These are phyloP conservation scores for Debaryomyces prosopidis DNA, from an alignment of 805 yeast species.

Conservation along the genomic window DNA sequence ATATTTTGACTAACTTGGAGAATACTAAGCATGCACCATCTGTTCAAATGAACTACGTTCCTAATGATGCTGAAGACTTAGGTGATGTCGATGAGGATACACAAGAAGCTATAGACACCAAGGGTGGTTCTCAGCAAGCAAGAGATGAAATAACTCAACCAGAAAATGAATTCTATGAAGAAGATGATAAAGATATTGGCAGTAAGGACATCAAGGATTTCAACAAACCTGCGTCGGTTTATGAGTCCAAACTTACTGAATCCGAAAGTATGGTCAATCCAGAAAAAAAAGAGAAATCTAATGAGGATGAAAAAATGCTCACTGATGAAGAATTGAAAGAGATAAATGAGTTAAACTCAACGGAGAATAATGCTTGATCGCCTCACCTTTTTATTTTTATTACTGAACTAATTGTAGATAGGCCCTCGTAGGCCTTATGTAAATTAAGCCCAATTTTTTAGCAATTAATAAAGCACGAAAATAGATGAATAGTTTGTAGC, in stretches of 20 bases:
- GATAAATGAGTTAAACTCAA: constrained; percentile 34
- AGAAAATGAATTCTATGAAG: constrained; percentile 77
- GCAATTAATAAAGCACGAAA: not conserved
- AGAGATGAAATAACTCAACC: constrained; percentile 73
- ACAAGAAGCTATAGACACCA: constrained; percentile 75
- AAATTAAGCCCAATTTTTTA: not conserved
- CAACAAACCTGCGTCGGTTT: constrained; percentile 1
- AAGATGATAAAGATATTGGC: constrained; percentile 49
- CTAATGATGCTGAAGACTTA: constrained; percentile 81
- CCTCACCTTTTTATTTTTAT: no score
- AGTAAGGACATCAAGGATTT: constrained; percentile 27
- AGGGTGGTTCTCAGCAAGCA: constrained; percentile 87
- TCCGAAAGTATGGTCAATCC: constrained; percentile 1
- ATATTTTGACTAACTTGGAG: constrained; percentile 75
- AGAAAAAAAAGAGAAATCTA: constrained; percentile 2
- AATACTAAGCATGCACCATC: constrained; percentile 97
- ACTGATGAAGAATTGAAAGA: constrained; percentile 41
- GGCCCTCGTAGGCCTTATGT: not conserved
- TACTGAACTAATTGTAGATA: constrained; percentile 5
- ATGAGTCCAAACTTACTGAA: constrained; percentile 1
- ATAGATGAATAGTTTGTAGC: no score
- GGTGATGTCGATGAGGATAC: constrained; percentile 89
- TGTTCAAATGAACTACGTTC: constrained; percentile 88
- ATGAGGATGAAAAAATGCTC: constrained; percentile 13
- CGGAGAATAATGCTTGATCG: not conserved